Evolutionary conservation across 129 eudicot genomes (phyloP).

Genomic region (Tagetes patula): DNA sequence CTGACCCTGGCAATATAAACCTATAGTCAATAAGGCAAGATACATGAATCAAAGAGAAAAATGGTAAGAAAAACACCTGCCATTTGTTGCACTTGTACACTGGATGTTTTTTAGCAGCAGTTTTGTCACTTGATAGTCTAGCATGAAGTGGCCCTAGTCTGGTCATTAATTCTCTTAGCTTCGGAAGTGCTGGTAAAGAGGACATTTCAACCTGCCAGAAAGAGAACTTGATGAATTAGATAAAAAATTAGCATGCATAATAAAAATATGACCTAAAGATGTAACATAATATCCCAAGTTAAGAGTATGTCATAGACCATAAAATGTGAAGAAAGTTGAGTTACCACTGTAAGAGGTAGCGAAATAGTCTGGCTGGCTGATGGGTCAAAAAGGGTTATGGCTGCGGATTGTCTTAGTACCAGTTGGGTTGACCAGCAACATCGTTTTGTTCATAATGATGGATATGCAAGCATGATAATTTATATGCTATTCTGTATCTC

Average conservation of each 20-base stretch:
- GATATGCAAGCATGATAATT: too few species aligned
- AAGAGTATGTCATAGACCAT: neutral
- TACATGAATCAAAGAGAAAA: neutral
- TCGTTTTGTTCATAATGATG: too few species aligned
- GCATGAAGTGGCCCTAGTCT: slow-evolving; percentile 75
- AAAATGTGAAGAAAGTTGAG: slow-evolving; percentile 3
- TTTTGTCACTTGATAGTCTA: slow-evolving; percentile 46
- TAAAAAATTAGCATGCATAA: neutral
- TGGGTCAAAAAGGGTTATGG: neutral
- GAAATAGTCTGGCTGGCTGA: neutral
- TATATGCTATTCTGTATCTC: too few species aligned
- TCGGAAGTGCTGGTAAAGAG: slow-evolving; percentile 70
- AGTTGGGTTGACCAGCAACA: too few species aligned
- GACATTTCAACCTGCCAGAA: slow-evolving; percentile 56
- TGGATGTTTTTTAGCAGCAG: slow-evolving; percentile 55
- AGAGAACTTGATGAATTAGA: slow-evolving; percentile 18
- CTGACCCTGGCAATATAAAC: neutral
- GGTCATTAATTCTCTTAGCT: slow-evolving; percentile 53
- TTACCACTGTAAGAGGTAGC: neutral
- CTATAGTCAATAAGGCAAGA: neutral
- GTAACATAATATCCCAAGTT: neutral
- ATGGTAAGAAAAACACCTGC: slow-evolving; percentile 50
- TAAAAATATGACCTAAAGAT: neutral
- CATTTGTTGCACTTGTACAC: slow-evolving; percentile 63
- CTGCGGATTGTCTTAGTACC: neutral